Conservation (phyloP, 2,329 filamentous ascomycete genomes). For the Monilinia aucupariae region DNA sequence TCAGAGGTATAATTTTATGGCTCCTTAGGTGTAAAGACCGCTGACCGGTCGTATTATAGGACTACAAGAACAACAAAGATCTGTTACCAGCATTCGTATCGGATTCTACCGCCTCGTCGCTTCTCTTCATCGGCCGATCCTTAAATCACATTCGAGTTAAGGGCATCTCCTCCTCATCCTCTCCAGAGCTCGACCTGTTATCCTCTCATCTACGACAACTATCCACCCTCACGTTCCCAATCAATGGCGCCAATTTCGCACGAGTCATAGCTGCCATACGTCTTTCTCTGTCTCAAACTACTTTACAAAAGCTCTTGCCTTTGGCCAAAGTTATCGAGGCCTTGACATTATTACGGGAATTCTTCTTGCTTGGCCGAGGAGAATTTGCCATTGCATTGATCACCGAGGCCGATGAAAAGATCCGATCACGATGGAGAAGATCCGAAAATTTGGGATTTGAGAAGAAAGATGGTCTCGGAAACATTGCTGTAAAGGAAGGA, state of each 20-base stretch:
- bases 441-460: conserved; percentile 54
- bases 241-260: conserved; percentile 66
- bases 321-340: conserved; percentile 70
- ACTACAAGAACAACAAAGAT: conserved; percentile 53
- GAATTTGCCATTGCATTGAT: conserved; percentile 89
- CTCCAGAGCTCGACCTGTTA: conserved; percentile 53
- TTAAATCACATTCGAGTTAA: conserved; percentile 72
- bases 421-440: conserved; percentile 66
- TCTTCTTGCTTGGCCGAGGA: conserved; percentile 79
- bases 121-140: conserved; percentile 86
- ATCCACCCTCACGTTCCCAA: conserved; percentile 63
- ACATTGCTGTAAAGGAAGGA: conserved; percentile 73
- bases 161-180: conserved; percentile 40
- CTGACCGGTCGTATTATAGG: conserved; percentile 35
- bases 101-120: conserved; percentile 66
- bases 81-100: conserved; percentile 78
- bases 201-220: conserved; percentile 65
- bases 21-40: neutral
- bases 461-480: conserved; percentile 53
- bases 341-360: conserved; percentile 72
- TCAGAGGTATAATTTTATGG: conserved; percentile 1
- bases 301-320: conserved; percentile 76
- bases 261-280: conserved; percentile 71
- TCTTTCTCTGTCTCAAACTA: conserved; percentile 75
- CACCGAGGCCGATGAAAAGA: conserved; percentile 74